Base-by-base conservation (phyloP, 208 protist species). In the Leishmania amazonensis region DNA sequence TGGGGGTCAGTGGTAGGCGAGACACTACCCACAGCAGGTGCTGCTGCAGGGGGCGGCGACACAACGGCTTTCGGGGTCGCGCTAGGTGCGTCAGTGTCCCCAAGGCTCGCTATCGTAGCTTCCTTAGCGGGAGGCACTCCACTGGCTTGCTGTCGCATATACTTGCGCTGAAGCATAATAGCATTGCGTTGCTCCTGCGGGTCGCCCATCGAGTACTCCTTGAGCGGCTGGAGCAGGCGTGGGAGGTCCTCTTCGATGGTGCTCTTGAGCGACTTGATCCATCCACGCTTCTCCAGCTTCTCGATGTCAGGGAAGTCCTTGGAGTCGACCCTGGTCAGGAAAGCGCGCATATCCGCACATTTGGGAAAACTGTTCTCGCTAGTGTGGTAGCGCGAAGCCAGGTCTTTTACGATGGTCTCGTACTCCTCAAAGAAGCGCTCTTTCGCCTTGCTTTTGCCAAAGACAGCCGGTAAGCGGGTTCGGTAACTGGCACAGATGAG, bases 371-470 rank as follows among this genome's bases (percentile, higher is more conserved):
- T 89, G 40, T 85, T 85, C 47, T 80, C 85, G 75, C 84, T 88
- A 28, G 95, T 65, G 74, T 88, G 84, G 78, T 91, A 95, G 75
- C 86, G 88, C 75, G 78, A 87, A 0, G 87, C 83, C n/a, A 96
- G 65, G 42, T 86, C 86, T 64, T 93, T 87, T 62, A 86, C 83
- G 51, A 89, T 88, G 70, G 89, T 78, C 35, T 80, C 76, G 77
- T 92, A 90, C 57, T 95, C 80, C 1, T 73, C 78, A 80, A 91
- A 90, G 73, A 94, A 95, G 70, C 93, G 79, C 1, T 87, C 82
- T 45, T 88, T 88, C 9, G 93, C 93, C 79, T 96, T 96, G 19
- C 81, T 86, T 62, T 97, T 98, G 35, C 97, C 96, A 79, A 99
- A 96, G 6, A 98, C 75, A 15, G 79, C 67, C 11, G 95, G 94